Conservation (phyloP, 2,329 filamentous ascomycete species). For the Xylaria sp. region DNA sequence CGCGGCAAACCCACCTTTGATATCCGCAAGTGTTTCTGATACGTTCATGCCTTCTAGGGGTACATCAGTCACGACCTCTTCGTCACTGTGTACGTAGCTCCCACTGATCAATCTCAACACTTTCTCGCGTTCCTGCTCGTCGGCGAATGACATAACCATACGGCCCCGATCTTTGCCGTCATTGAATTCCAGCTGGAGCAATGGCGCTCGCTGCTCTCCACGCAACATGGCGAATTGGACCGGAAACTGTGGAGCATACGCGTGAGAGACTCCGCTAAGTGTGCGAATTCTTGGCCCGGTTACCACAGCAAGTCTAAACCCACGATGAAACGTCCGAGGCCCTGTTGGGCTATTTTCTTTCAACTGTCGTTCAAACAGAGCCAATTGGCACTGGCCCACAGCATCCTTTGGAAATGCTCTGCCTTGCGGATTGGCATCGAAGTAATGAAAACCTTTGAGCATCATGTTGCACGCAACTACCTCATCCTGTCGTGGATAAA, state of each 20-base stretch:
- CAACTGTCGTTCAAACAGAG: conserved; percentile 77
- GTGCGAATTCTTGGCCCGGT: conserved; percentile 82
- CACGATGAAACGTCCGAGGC: conserved; percentile 77
- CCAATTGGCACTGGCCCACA: conserved; percentile 75
- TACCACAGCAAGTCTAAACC: conserved; percentile 81
- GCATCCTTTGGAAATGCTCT: conserved; percentile 81
- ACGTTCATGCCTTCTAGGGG: conserved; percentile 74
- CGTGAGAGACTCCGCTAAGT: conserved; percentile 79
- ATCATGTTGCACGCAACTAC: conserved; percentile 74
- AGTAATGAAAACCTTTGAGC: conserved; percentile 81
- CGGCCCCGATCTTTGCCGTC: conserved; percentile 73
- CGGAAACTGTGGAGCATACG: conserved; percentile 71
- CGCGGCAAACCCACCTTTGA: conserved; percentile 59
- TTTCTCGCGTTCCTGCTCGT: conserved; percentile 74
- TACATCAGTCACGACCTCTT: conserved; percentile 77
- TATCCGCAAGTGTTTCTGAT: conserved; percentile 62
- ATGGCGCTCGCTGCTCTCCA: conserved; percentile 75
- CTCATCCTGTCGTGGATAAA: conserved; percentile 77
- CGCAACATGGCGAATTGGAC: conserved; percentile 83
- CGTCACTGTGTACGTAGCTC: conserved; percentile 73
- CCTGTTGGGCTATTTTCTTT: conserved; percentile 79
- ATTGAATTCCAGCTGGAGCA: conserved; percentile 76
- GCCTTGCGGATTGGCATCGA: conserved; percentile 76
- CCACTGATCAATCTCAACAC: conserved; percentile 81
- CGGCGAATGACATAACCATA: conserved; percentile 81